A percentile compares a stretch with the other conserved stretches of the same genome.
phyloP scores from a whole-genome alignment of 805 yeast genomes.

The Starmerella apis region DNA sequence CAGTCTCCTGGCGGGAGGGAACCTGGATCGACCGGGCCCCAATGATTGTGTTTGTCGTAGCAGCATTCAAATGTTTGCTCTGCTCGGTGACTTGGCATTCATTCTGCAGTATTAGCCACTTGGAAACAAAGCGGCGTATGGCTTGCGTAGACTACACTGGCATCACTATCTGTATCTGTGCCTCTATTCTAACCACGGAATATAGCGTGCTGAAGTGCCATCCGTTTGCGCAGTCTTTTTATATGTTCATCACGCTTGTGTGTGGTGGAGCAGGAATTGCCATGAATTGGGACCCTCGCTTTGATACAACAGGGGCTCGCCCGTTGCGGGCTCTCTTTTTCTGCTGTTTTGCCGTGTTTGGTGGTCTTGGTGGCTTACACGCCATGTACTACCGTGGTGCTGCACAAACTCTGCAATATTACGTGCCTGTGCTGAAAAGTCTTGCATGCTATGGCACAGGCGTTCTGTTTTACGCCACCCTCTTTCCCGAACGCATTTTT shows the following conservation, averaged over 20 bases:
- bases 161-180: slow-evolving; percentile 78
- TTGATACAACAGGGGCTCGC: slow-evolving; percentile 79
- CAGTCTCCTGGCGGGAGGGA: slow-evolving; percentile 41
- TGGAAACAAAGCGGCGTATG: slow-evolving; percentile 54
- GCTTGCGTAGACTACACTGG: slow-evolving; percentile 96
- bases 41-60: slow-evolving; percentile 53
- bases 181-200: slow-evolving; percentile 78
- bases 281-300: slow-evolving; percentile 85
- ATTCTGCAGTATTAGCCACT: slow-evolving; percentile 62
- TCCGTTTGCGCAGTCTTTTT: slow-evolving; percentile 40
- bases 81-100: slow-evolving; percentile 90
- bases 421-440: slow-evolving; percentile 61
- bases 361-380: slow-evolving; percentile 53
- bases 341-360: slow-evolving; percentile 64
- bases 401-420: slow-evolving; percentile 42
- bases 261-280: slow-evolving; percentile 64
- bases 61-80: slow-evolving; percentile 64
- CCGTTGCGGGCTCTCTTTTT: slow-evolving; percentile 71
- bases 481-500: slow-evolving; percentile 75
- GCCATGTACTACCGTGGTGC: slow-evolving; percentile 49
- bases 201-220: slow-evolving; percentile 62
- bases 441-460: slow-evolving; percentile 69
- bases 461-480: slow-evolving; percentile 74
- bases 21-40: slow-evolving; percentile 40
- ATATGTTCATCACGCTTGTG: slow-evolving; percentile 49